Evolutionary conservation across 352 stramenopile genomes (phyloP).

Genomic region (Thraustochytrium striatum): DNA sequence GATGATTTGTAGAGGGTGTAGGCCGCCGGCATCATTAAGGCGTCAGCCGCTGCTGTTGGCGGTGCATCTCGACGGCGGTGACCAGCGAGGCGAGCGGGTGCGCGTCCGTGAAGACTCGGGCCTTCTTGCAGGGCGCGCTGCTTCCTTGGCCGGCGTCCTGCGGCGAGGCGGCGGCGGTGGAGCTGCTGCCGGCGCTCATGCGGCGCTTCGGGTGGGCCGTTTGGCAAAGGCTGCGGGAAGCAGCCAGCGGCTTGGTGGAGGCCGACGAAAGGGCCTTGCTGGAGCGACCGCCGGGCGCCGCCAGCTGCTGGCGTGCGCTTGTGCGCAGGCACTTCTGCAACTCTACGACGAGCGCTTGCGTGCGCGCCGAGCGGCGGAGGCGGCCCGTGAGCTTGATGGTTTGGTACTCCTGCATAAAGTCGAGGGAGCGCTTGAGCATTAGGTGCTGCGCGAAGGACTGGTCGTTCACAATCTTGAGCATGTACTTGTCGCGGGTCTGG

Average conservation of each 20-base stretch:
- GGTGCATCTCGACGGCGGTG: conserved; percentile 3
- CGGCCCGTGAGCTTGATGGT: no score
- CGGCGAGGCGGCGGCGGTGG: background rate
- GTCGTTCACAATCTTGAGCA: conserved; percentile 76
- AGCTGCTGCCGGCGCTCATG: background rate
- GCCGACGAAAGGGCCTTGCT: no score
- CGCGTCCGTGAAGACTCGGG: background rate
- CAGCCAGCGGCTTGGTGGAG: no score
- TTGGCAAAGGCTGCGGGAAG: no score
- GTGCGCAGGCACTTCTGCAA: no score
- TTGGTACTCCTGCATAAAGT: conserved; percentile 38
- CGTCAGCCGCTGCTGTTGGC: background rate
- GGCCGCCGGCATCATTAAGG: no score
- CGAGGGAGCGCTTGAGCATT: conserved; percentile 21
- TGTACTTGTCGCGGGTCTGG: conserved; percentile 61
- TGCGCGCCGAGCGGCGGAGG: no score
- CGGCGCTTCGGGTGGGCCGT: no score
- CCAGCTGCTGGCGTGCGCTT: no score
- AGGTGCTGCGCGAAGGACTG: conserved; percentile 65
- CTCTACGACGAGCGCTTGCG: no score
- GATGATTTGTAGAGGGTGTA: no score
- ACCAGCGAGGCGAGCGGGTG: conserved; percentile 19
- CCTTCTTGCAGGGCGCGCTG: background rate
- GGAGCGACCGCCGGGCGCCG: no score
- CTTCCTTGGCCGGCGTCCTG: background rate